Conservation (phyloP, 192 early-diverging fungal species). For the Thoreauomyces humboldtii region DNA sequence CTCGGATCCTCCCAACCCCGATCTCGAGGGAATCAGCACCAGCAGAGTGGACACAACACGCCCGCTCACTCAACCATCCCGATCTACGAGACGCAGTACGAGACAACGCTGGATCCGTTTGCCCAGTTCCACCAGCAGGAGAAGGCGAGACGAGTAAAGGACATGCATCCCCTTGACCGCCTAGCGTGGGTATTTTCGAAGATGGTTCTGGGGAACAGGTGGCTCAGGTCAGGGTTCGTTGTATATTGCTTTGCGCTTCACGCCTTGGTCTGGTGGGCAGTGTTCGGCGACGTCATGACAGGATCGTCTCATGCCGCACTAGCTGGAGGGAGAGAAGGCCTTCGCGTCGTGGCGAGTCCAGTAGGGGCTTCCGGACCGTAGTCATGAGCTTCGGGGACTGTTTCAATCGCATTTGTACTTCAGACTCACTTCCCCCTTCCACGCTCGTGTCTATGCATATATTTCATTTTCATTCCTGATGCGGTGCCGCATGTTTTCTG, state of each 20-base stretch:
- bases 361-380: too few relatives aligned
- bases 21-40: neutral
- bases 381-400: too few relatives aligned
- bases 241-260: conserved; percentile 72
- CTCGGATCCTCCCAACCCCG: neutral
- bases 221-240: conserved; percentile 65
- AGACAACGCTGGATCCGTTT: conserved; percentile 88
- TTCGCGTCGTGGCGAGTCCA: too few relatives aligned
- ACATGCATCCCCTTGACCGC: conserved; percentile 76
- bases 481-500: too few relatives aligned
- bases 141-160: conserved; percentile 61
- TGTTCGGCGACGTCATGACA: conserved; percentile 11
- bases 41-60: neutral
- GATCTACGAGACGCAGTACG: conserved; percentile 74
- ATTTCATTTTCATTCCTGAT: too few relatives aligned
- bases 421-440: too few relatives aligned
- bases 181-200: conserved; percentile 61
- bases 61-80: conserved; percentile 3
- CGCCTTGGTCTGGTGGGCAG: conserved; percentile 61
- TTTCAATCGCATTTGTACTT: too few relatives aligned
- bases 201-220: conserved; percentile 65
- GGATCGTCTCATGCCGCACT: too few relatives aligned
- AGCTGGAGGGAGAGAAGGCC: too few relatives aligned
- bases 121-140: conserved; percentile 77
- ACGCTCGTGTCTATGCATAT: too few relatives aligned